A percentile compares a stretch with the other conserved stretches of the same genome.
These are phyloP conservation scores for Sclerotiophoma versabilis DNA, from an alignment of 2,329 filamentous ascomycete species.

Conservation along the genomic window DNA sequence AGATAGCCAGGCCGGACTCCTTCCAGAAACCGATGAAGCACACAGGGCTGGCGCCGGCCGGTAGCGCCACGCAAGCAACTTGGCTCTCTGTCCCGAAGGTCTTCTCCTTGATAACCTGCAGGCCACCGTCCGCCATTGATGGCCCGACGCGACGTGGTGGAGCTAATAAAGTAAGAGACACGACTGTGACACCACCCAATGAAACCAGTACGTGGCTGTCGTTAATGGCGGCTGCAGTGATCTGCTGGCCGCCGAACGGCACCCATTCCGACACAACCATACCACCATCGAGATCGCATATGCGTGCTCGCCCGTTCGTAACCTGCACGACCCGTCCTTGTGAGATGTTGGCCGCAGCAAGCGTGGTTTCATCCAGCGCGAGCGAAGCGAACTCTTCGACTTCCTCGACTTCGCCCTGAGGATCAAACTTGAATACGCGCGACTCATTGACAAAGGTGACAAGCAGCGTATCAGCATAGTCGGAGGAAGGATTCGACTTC, in stretches of 20 bases:
- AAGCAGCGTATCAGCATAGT: conserved; percentile 72
- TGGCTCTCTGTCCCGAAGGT: conserved; percentile 73
- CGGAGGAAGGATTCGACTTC: conserved; percentile 57
- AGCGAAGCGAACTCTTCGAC: conserved; percentile 78
- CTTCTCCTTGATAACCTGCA: conserved; percentile 66
- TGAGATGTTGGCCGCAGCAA: conserved; percentile 72
- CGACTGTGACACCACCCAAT: conserved; percentile 74
- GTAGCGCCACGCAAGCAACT: conserved; percentile 83
- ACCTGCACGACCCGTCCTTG: conserved; percentile 76
- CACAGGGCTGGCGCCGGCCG: conserved; percentile 66
- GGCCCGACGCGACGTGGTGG: conserved; percentile 3
- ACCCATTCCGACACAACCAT: conserved; percentile 67
- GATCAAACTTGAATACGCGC: conserved; percentile 78
- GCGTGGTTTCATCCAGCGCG: conserved; percentile 71
- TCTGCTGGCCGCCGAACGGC: conserved; percentile 58
- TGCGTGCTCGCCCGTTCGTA: conserved; percentile 67
- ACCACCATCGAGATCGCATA: conserved; percentile 67
- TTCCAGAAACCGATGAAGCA: conserved; percentile 90
- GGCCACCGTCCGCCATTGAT: conserved; percentile 51
- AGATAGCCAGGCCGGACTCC: conserved; percentile 77
- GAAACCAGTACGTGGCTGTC: conserved; percentile 74
- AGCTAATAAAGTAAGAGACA: conserved; percentile 68
- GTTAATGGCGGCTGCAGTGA: conserved; percentile 82
- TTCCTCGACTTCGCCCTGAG: conserved; percentile 83
- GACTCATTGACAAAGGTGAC: conserved; percentile 86